Base-by-base conservation (phyloP, 1,284 basidiomycete genomes). In the Leccinum solheimii region DNA sequence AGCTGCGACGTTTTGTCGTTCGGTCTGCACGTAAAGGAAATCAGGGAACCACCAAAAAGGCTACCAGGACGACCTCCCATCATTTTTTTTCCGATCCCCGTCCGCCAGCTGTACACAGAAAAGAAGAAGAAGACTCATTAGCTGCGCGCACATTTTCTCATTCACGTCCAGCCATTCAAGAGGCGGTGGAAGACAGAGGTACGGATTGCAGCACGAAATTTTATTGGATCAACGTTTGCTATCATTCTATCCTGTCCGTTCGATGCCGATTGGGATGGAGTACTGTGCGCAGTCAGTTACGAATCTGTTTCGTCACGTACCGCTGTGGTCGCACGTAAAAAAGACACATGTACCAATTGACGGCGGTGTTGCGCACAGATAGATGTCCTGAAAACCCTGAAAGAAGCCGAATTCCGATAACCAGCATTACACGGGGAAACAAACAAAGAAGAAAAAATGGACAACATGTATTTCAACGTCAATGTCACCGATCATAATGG, bases 11-110 rank as follows among this genome's bases (percentile, higher is more conserved):
- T 19, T 61, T 60, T 23, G 30, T 55, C 51, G 57, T 51, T 34
- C 52, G 14, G 53, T 43, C 27, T 61, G 67, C 58, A 72, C 71
- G 71, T 73, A 69, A 72, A 62, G 30, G 57, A 36, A 55, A 59
- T 50, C 54, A 67, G 49, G 56, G 51, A 60, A 66, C 57, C 43
- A 36, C n/a, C 50, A 38, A 58, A 43, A 1, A 38, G 66, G 58
- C 59, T 62, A 32, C 65, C 57, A 40, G 23, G 52, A 23, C 56
- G 27, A 54, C 49, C 45, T 45, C 34, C 50, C 57, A 66, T 71
- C 67, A 66, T 54, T n/a, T 6, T 52, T 34, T 34, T 30, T 16
- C 50, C 56, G 55, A 69, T 63, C 49, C 57, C 59, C 60, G 62
- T 51, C 14, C 43, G 32, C 40, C 40, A 52, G 40, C 21, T 55